Conservation (phyloP, 192 early-diverging fungal species). For the Coemansia sp. region DNA sequence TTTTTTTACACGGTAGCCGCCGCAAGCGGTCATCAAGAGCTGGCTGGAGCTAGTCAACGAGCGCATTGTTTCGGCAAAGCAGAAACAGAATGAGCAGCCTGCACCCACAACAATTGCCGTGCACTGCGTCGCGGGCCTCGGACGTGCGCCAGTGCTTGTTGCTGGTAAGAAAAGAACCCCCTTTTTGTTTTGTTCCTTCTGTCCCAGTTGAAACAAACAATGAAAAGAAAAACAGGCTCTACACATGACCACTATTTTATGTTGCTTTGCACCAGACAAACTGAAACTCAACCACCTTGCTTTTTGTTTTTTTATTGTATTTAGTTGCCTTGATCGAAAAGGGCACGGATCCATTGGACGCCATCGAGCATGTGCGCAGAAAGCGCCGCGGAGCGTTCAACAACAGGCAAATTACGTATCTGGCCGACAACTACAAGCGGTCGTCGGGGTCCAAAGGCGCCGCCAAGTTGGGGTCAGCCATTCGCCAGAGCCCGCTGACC, state of each 20-base stretch:
- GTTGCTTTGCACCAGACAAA: too few relatives aligned
- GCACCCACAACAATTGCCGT: slow-evolving; percentile 74
- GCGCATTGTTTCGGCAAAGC: slow-evolving; percentile 43
- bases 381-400: slow-evolving; percentile 80
- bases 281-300: too few relatives aligned
- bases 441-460: slow-evolving; percentile 35
- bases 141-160: slow-evolving; percentile 90
- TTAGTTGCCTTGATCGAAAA: slow-evolving; percentile 73
- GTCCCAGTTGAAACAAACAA: too few relatives aligned
- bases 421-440: slow-evolving; percentile 56
- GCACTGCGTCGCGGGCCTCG: slow-evolving; percentile 94
- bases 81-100: slow-evolving; percentile 6
- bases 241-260: slow-evolving; percentile 2
- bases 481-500: slow-evolving; percentile 27
- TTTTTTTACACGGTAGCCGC: slow-evolving; percentile 32
- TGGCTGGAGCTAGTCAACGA: slow-evolving; percentile 70
- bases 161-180: slow-evolving; percentile 47
- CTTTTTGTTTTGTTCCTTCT: not conserved
- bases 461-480: slow-evolving; percentile 22
- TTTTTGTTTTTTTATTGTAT: not conserved
- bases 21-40: slow-evolving; percentile 51
- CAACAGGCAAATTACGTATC: slow-evolving; percentile 70
- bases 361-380: slow-evolving; percentile 70
- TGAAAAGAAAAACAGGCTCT: not conserved
- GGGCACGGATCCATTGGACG: slow-evolving; percentile 75